Evolutionary conservation across 2,329 filamentous ascomycete species (phyloP).

Genomic region (Fusarium aywerte): DNA sequence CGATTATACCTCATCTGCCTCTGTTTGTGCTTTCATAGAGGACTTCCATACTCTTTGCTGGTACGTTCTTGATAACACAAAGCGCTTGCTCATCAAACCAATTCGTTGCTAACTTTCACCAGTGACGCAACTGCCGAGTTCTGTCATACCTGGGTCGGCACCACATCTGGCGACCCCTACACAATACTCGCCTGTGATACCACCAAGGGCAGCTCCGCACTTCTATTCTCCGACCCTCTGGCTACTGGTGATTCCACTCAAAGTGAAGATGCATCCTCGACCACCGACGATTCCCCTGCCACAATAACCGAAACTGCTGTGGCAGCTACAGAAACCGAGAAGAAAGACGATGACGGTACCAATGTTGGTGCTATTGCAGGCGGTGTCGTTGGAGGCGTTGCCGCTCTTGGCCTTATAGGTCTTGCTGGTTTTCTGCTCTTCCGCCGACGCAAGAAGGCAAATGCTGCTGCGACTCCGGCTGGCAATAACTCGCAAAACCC

Average conservation of each 20-base stretch:
- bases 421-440: constrained; percentile 55
- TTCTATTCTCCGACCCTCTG: constrained; percentile 49
- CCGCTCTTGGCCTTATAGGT: constrained; percentile 54
- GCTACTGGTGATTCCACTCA: constrained; percentile 27
- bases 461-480: constrained; percentile 24
- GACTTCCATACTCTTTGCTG: constrained; percentile 53
- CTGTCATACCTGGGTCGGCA: constrained; percentile 49
- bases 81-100: no score
- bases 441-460: constrained; percentile 50
- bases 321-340: constrained; percentile 43
- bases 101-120: constrained; percentile 13
- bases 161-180: constrained; percentile 35
- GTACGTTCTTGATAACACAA: constrained; percentile 34
- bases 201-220: constrained; percentile 37
- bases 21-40: constrained; percentile 41
- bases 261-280: constrained; percentile 9
- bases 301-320: constrained; percentile 20
- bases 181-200: constrained; percentile 47
- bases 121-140: constrained; percentile 30
- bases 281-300: constrained; percentile 3
- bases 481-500: constrained; percentile 22
- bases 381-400: constrained; percentile 60
- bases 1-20: constrained; percentile 43
- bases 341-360: constrained; percentile 37
- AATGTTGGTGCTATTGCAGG: constrained; percentile 59